Conservation (phyloP, 495 filamentous ascomycete genomes). For the Neurospora sp. region DNA sequence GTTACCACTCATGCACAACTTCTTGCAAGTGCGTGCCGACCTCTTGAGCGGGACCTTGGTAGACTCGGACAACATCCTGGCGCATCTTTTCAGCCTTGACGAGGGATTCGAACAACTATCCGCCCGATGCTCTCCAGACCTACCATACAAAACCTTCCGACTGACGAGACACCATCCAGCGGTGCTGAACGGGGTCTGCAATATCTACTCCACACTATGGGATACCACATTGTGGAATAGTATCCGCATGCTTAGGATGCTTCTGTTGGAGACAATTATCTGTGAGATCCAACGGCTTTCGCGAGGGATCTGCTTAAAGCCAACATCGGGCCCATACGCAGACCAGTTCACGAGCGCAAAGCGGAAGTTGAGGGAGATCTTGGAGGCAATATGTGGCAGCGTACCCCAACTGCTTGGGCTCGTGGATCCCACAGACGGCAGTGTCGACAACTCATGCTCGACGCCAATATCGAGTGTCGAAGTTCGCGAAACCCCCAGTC, state of each 20-base stretch:
- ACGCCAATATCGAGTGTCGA: slow-evolving; percentile 25
- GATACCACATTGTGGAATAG: slow-evolving; percentile 46
- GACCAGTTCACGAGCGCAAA: slow-evolving; percentile 20
- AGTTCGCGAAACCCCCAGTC: slow-evolving; percentile 18
- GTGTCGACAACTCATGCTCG: slow-evolving; percentile 7
- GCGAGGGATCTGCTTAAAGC: slow-evolving; percentile 1
- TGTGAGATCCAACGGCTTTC: slow-evolving; percentile 19
- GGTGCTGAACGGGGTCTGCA: slow-evolving; percentile 40
- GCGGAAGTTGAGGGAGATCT: slow-evolving; percentile 22
- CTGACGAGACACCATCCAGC: slow-evolving; percentile 27
- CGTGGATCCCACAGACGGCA: slow-evolving; percentile 18
- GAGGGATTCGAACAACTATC: slow-evolving; percentile 38
- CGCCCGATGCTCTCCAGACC: slow-evolving; percentile 28
- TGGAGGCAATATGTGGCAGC: slow-evolving; percentile 35
- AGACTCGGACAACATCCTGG: slow-evolving; percentile 36
- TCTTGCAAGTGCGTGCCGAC: slow-evolving; percentile 39
- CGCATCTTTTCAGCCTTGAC: slow-evolving; percentile 39
- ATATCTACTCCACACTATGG: slow-evolving; percentile 45
- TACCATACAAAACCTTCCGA: slow-evolving; percentile 23
- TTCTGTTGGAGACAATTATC: slow-evolving; percentile 46
- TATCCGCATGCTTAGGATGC: slow-evolving; percentile 45
- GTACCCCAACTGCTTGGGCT: slow-evolving; percentile 37
- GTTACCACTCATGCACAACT: slow-evolving; percentile 24
- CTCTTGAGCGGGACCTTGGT: slow-evolving; percentile 25
- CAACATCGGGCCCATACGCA: slow-evolving; percentile 9